A percentile compares a stretch with the other conserved stretches of the same genome.
These are phyloP conservation scores for Quercus berberidifolia DNA, from an alignment of 306 rosid genomes.

Conservation along the genomic window DNA sequence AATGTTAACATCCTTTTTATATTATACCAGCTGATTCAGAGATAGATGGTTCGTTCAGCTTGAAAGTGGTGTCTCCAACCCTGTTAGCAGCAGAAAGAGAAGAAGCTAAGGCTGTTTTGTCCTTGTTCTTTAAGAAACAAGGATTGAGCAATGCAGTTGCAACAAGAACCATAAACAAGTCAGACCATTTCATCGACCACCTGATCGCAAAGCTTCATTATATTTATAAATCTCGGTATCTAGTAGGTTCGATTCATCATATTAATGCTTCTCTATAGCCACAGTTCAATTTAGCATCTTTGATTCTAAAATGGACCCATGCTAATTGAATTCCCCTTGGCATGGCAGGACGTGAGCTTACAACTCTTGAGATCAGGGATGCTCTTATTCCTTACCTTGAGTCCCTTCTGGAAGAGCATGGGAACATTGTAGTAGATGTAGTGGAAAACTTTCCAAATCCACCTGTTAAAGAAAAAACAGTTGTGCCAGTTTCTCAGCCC, in stretches of 20 bases:
- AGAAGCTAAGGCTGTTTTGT: conserved; percentile 87
- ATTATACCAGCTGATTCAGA: conserved; percentile 39
- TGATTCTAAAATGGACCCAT: conserved; percentile 8
- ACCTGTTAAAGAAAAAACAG: conserved; percentile 50
- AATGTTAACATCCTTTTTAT: conserved; percentile 11
- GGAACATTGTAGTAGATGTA: conserved; percentile 42
- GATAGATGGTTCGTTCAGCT: conserved; percentile 45
- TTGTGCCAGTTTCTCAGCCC: conserved; percentile 24
- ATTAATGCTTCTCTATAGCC: conserved; percentile 13
- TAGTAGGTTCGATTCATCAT: conserved; percentile 73
- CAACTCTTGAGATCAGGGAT: conserved; percentile 92
- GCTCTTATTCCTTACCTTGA: conserved; percentile 76
- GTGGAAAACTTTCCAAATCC: conserved; percentile 74
- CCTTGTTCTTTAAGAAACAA: conserved; percentile 78
- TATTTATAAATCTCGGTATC: conserved; percentile 83
- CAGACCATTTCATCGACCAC: conserved; percentile 72
- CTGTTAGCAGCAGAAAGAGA: conserved; percentile 87
- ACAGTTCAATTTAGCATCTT: neutral
- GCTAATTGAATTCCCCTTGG: conserved; percentile 19
- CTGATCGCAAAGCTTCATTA: conserved; percentile 77
- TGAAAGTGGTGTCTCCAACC: conserved; percentile 47
- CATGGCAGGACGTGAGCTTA: conserved; percentile 81
- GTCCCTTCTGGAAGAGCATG: conserved; percentile 66
- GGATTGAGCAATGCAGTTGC: conserved; percentile 77
- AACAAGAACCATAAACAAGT: conserved; percentile 68